Conservation (phyloP, 345 rosid species). For the Eucalyptus coolabah region DNA sequence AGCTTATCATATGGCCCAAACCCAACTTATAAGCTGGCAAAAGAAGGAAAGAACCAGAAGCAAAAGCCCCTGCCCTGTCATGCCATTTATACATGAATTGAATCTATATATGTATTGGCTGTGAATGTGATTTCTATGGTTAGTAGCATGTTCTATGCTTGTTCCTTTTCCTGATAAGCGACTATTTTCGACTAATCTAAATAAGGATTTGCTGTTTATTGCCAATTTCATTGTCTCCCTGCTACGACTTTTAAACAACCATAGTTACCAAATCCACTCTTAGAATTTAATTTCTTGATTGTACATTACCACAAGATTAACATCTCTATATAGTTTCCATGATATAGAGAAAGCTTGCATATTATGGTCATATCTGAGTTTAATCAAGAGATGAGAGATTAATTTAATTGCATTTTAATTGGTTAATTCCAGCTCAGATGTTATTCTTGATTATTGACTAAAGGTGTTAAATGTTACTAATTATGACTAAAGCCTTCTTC, state of each 20-base stretch:
- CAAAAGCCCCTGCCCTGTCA: background rate
- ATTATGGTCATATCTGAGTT: background rate
- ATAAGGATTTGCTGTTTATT: background rate
- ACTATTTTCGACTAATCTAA: background rate
- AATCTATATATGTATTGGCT: background rate
- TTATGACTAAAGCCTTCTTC: background rate
- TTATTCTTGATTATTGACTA: background rate
- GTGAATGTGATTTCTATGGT: background rate
- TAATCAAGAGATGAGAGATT: background rate
- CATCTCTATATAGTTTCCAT: background rate
- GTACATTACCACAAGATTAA: background rate
- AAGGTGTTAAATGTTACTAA: background rate
- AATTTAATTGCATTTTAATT: background rate
- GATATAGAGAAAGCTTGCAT: background rate
- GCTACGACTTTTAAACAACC: rapidly evolving
- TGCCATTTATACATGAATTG: background rate
- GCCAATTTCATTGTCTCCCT: background rate
- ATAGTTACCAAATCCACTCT: background rate
- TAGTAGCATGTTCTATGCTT: background rate
- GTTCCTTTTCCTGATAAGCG: background rate
- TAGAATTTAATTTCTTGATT: background rate
- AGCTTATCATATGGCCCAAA: background rate
- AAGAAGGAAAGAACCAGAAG: background rate
- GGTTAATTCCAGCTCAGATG: background rate
- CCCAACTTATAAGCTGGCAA: background rate